Conservation (phyloP, 768 basidiomycete genomes). For the Kwoniella sp. region DNA sequence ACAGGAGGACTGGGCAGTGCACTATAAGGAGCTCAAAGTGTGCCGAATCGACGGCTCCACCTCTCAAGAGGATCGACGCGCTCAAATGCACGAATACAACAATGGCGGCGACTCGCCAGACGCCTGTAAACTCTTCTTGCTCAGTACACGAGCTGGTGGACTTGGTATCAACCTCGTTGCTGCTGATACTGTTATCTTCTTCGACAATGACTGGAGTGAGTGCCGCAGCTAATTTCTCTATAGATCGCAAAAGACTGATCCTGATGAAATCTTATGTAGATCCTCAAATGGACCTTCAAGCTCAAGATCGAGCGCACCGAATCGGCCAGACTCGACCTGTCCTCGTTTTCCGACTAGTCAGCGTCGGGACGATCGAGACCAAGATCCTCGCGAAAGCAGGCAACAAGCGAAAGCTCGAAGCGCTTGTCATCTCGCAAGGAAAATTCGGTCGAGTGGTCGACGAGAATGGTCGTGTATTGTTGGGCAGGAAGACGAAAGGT, state of each 20-base stretch:
- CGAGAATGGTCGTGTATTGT: conserved; percentile 58
- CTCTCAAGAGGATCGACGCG: conserved; percentile 74
- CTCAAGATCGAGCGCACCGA: conserved; percentile 91
- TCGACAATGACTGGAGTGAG: conserved; percentile 84
- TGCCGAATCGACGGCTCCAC: conserved; percentile 93
- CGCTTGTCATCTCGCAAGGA: conserved; percentile 90
- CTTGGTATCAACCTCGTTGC: conserved; percentile 80
- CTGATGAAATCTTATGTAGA: conserved; percentile 24
- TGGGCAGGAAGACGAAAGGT: conserved; percentile 57
- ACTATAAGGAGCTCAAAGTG: conserved; percentile 76
- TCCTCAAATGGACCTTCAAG: conserved; percentile 95
- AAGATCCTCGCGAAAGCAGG: conserved; percentile 79
- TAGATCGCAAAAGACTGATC: conserved; percentile 16
- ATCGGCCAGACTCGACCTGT: conserved; percentile 93
- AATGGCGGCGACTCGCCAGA: conserved; percentile 64
- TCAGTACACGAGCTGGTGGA: conserved; percentile 95
- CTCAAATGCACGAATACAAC: conserved; percentile 85
- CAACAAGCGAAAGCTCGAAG: conserved; percentile 76
- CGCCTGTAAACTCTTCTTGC: conserved; percentile 60
- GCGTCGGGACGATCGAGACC: conserved; percentile 78
- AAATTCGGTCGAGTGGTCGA: conserved; percentile 77
- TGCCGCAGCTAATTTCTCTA: not conserved
- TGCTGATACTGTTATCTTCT: conserved; percentile 79
- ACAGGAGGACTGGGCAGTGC: conserved; percentile 78
- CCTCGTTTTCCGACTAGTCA: conserved; percentile 82